These are phyloP conservation scores for Penicillium nordicum DNA, from an alignment of 2,329 filamentous ascomycete species.

Conservation along the genomic window DNA sequence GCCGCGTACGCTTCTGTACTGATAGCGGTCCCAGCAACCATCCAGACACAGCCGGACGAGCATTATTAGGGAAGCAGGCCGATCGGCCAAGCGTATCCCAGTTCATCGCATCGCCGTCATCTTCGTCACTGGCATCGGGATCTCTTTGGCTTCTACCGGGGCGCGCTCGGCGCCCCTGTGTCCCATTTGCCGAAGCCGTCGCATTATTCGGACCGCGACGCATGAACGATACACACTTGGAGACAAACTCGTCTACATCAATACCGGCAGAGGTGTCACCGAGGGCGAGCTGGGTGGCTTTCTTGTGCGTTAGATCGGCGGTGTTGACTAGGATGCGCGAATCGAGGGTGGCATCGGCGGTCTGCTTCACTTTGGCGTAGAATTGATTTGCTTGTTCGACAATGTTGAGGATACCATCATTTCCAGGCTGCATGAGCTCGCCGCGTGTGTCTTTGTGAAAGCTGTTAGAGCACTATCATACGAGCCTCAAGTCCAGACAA, in stretches of 20 bases:
- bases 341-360: slow-evolving; percentile 85
- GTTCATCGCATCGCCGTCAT: slow-evolving; percentile 72
- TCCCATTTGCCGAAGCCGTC: slow-evolving; percentile 44
- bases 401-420: slow-evolving; percentile 62
- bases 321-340: slow-evolving; percentile 78
- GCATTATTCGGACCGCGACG: slow-evolving; percentile 59
- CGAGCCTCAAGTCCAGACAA: neutral
- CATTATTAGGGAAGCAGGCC: slow-evolving; percentile 69
- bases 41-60: slow-evolving; percentile 71
- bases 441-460: slow-evolving; percentile 60
- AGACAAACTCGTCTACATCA: slow-evolving; percentile 87
- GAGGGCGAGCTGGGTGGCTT: slow-evolving; percentile 68
- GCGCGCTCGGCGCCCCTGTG: slow-evolving; percentile 40
- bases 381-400: slow-evolving; percentile 64
- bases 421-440: slow-evolving; percentile 66
- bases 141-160: slow-evolving; percentile 31
- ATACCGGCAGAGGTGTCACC: slow-evolving; percentile 72
- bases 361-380: slow-evolving; percentile 73
- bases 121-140: slow-evolving; percentile 60
- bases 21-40: slow-evolving; percentile 88
- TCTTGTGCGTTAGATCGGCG: slow-evolving; percentile 75
- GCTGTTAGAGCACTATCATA: neutral
- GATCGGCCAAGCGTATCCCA: slow-evolving; percentile 80
- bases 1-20: slow-evolving; percentile 77
- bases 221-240: slow-evolving; percentile 88